Percentiles rank a stretch among this genome's conserved stretches.
Evolutionary conservation across 352 stramenopile species (phyloP).

Genomic region (Peronospora farinosa): DNA sequence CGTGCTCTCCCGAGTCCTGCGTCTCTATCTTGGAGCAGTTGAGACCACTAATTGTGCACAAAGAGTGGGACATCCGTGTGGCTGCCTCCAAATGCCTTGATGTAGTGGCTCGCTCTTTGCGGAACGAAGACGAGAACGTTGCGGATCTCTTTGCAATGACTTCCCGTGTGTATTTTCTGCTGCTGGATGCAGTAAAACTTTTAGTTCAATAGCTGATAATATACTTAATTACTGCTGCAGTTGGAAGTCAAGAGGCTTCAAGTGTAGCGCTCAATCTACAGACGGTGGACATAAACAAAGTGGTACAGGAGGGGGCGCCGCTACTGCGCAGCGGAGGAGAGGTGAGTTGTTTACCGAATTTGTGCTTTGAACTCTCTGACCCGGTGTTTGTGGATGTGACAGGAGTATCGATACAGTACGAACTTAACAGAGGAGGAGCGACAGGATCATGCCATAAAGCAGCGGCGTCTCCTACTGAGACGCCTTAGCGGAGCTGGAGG

Average conservation of each 20-base stretch:
- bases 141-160: constrained; percentile 37
- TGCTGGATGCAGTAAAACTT: background rate
- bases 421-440: constrained; percentile 55
- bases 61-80: constrained; percentile 68
- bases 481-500: constrained; percentile 48
- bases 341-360: constrained; percentile 19
- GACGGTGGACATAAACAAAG: constrained; percentile 46
- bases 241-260: constrained; percentile 38
- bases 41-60: constrained; percentile 39
- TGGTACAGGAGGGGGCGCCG: constrained; percentile 58
- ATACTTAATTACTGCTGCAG: constrained; percentile 22
- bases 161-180: constrained; percentile 29
- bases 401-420: constrained; percentile 72
- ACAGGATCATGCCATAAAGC: constrained; percentile 40
- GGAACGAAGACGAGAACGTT: constrained; percentile 22
- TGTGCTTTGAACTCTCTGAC: background rate
- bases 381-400: background rate
- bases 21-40: constrained; percentile 57
- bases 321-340: constrained; percentile 71
- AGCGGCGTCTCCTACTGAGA: constrained; percentile 61
- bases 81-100: constrained; percentile 59
- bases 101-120: constrained; percentile 44
- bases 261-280: constrained; percentile 41
- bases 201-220: background rate
- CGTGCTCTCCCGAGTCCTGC: constrained; percentile 39